phyloP scores from a whole-genome alignment of 441 rosid species.

The Arabidopsis hybrid region DNA sequence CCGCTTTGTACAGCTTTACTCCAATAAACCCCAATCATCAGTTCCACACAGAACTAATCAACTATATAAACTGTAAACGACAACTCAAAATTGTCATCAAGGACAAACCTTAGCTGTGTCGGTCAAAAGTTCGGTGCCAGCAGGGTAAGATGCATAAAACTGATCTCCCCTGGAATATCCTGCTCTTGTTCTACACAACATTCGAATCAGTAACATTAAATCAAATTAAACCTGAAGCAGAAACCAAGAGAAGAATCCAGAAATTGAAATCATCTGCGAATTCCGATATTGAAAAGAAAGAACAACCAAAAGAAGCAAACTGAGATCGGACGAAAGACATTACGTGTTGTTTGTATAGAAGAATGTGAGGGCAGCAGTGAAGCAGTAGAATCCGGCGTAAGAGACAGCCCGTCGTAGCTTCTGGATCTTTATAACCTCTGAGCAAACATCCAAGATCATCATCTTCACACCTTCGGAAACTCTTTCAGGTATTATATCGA shows the following conservation, averaged over 20 bases:
- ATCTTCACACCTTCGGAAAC: conserved; percentile 27
- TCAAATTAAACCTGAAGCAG: background rate
- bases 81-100: background rate
- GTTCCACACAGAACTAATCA: conserved; percentile 8
- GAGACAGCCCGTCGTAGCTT: conserved; percentile 78
- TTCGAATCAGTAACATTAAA: conserved; percentile 1
- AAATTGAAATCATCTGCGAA: too few species aligned
- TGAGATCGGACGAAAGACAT: conserved; percentile 10
- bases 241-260: too few species aligned
- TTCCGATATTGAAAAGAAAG: too few species aligned
- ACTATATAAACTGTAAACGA: background rate
- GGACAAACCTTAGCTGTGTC: conserved; percentile 64
- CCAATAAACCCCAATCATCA: conserved; percentile 28
- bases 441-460: conserved; percentile 55
- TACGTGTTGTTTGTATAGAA: conserved; percentile 90
- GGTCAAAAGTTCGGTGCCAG: conserved; percentile 87
- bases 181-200: conserved; percentile 81
- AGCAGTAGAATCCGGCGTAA: conserved; percentile 79
- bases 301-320: background rate
- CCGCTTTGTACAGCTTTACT: conserved; percentile 83
- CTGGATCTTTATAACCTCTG: conserved; percentile 78
- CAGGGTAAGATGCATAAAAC: conserved; percentile 91
- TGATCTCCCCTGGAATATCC: conserved; percentile 91
- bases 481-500: conserved; percentile 53
- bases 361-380: conserved; percentile 65